Conservation (phyloP, 2,329 filamentous ascomycete genomes). For the Fusarium ambrosium region DNA sequence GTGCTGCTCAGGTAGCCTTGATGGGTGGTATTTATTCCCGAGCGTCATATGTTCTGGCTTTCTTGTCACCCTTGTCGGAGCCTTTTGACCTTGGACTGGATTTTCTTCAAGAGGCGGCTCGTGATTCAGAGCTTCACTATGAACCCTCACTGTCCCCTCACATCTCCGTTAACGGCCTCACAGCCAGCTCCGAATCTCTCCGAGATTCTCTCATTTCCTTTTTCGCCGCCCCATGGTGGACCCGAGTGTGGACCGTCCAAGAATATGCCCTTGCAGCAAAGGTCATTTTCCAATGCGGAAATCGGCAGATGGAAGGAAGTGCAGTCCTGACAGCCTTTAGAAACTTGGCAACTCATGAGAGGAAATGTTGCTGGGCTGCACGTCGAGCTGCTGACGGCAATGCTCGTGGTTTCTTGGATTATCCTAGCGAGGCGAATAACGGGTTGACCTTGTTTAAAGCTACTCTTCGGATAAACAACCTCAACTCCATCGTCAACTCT, state of each 20-base stretch:
- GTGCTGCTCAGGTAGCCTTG: conserved; percentile 9
- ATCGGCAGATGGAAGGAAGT: background rate
- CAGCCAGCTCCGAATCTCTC: background rate
- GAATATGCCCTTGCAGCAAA: conserved; percentile 6
- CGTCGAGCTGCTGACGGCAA: conserved; percentile 6
- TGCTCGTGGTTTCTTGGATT: conserved; percentile 14
- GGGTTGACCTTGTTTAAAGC: conserved; percentile 17
- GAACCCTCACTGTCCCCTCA: conserved; percentile 10
- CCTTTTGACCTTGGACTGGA: conserved; percentile 3
- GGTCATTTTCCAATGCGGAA: conserved; percentile 20
- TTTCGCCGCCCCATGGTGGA: conserved; percentile 25
- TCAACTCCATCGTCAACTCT: background rate
- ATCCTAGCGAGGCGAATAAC: background rate
- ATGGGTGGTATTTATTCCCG: conserved; percentile 25
- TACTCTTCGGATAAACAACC: conserved; percentile 11
- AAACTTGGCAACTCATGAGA: conserved; percentile 5
- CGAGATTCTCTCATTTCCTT: conserved; percentile 18
- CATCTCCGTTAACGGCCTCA: conserved; percentile 4
- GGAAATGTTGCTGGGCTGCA: conserved; percentile 19
- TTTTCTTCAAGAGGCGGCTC: conserved; percentile 4
- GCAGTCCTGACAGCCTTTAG: background rate
- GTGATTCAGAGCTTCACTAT: conserved; percentile 15
- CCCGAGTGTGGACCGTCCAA: conserved; percentile 23
- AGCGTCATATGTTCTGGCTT: conserved; percentile 18
- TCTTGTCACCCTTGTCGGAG: conserved; percentile 6